Base-by-base conservation (phyloP, 805 yeast species). In the Saturnispora halmiae region DNA sequence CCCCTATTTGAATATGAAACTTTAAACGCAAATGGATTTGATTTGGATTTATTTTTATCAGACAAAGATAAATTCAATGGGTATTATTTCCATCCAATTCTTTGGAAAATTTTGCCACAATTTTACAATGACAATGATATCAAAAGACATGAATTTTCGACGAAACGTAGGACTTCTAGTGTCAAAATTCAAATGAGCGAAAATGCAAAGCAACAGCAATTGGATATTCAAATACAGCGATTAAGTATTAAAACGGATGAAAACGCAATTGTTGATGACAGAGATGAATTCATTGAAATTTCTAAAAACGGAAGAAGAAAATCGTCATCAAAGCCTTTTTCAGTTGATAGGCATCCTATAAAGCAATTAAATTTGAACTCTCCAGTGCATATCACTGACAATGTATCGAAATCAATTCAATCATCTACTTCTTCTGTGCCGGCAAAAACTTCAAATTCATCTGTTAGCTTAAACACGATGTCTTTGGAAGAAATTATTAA, bases 11-110 rank as follows among this genome's bases (percentile, higher is more conserved):
- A 40, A 41, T 43, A 41, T 15, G 35, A 42, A 22, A 27, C 24
- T 19, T 30, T 37, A 3, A 33, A 36, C 19, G 34, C 39, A 14
- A 53, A 59, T 40, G 60, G 59, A 14, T 51, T 49, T 10, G 48
- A 53, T 21, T 16, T 69, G 5, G 48, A 48, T 2, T 49, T 60
- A 20, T 72, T 72, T 46, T 44, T 66, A 11, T 43, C 40, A 11
- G 64, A 69, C 36, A 38, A 57, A 5, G 51, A 56, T 3, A 51
- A 41, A 2, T 72, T 65, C 50, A 72, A 73, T 43, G 60, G 59
- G 15, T 52, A 54, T 4, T 72, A 70, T 43, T 57, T 73, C 44
- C 63, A 58, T 48, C 62, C 59, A 4, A 35, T 50, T 13, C 36
- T 56, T 7, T 48, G 53, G 53, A 55, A 59, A 7, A 45, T 51